These are phyloP conservation scores for Echites panduratus DNA, from an alignment of 257 asterid species.

Conservation along the genomic window DNA sequence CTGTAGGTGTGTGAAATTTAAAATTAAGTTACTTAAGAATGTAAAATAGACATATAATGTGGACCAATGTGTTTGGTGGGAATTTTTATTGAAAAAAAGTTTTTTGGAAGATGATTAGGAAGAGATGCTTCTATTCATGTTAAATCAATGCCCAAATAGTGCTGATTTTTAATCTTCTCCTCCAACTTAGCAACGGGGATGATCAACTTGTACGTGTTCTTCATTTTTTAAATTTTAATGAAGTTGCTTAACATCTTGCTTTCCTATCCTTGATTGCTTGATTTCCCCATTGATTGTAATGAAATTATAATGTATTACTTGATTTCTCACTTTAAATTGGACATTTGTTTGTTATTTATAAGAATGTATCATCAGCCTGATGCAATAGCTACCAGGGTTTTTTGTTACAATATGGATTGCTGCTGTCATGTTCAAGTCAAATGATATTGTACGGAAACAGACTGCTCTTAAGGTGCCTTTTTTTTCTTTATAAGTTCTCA, in stretches of 20 bases:
- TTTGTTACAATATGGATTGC: conserved; percentile 69
- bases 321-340: neutral
- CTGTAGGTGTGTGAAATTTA: too few species aligned
- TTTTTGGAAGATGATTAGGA: too few species aligned
- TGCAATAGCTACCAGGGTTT: conserved; percentile 48
- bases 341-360: neutral
- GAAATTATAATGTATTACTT: too few species aligned
- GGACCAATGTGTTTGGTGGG: too few species aligned
- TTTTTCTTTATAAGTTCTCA: neutral
- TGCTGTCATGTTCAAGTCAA: conserved; percentile 82
- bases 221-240: neutral
- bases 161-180: neutral
- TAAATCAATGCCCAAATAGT: too few species aligned
- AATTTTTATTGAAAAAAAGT: too few species aligned
- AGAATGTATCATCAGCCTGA: conserved; percentile 10
- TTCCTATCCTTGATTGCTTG: too few species aligned
- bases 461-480: conserved; percentile 72
- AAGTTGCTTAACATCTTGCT: neutral
- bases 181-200: neutral
- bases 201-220: neutral
- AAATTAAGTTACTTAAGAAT: too few species aligned
- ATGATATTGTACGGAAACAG: conserved; percentile 75
- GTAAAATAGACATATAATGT: too few species aligned
- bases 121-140: too few species aligned
- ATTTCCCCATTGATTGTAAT: too few species aligned